Evolutionary conservation across 805 yeast species (phyloP), one percentile per base, ranked within the genome.

Genomic region (Nakazawaea populi): DNA sequence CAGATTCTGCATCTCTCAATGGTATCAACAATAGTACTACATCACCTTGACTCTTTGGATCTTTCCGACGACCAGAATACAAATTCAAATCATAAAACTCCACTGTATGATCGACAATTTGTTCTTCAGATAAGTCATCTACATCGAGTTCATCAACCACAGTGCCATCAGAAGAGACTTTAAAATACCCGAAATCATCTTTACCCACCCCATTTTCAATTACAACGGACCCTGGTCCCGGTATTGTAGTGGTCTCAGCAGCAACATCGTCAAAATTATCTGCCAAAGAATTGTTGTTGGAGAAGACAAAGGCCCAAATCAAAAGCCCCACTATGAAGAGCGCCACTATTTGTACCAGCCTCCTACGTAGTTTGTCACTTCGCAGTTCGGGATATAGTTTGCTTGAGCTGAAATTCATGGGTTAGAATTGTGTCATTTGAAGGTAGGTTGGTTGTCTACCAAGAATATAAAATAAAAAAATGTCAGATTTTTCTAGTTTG

Each of bases 1-100:
- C 91, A 31, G 76, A 72, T 58, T 80, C 86, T 0, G 96, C 95
- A 60, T 89, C 85, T 66, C 95, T 73, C 54, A 89, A 69, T 8
- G 96, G 96, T 60, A 89, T 77, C 54, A 85, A 73, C 47, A 89
- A 68, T 51, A 89, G 68, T 11, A 89, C 81, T 45, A 82, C 77
- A 55, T 89, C 95, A 11, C 80, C 77, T 14, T 74, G 65, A 7
- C 56, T 60, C 12, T 63, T 64, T 12, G 87, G 89, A 40, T 72
- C 68, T 32, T 18, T 43, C 1, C 73, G 60, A 1, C 75, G 56
- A 2, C 90, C 91, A 45, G 63, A 68, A 59, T 72, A 86, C 39
- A 79, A 74, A 51, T 72, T 72, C 56, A 87, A 69, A 58, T 87
- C 92, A 59, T 81, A 85, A 51, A 67, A 72, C 48, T 84, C 84